Evolutionary conservation across 192 early-diverging fungal genomes (phyloP), one percentile per base, ranked within the genome.

Genomic region (Phycomyces nitens): DNA sequence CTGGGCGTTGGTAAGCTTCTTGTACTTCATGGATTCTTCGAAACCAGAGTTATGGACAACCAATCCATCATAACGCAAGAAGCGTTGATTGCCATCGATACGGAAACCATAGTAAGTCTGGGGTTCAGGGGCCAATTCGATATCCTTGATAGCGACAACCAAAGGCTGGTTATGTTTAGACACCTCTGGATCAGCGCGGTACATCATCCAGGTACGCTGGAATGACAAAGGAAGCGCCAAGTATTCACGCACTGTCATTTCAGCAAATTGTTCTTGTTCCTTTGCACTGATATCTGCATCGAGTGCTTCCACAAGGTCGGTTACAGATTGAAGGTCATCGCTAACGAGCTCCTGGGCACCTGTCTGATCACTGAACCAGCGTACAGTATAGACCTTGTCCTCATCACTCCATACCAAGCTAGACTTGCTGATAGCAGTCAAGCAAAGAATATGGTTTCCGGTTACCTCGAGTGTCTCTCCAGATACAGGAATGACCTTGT

Each of bases 1-100:
- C 76, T 99, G 97, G 10, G 97, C 97, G 57, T 99, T 99, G 57
- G 97, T 99, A 53, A 99, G 77, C 77, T 99, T 96, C 74, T 96
- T 96, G 80, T 93, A 97, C 69, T 91, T 92, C 92, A 94, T 93
- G 26, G 80, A 80, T 58, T 93, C 90, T 60, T 89, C 89, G 56
- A 96, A 91, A 61, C 85, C 86, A 62, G 77, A 47, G 44, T 47
- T 47, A 11, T 47, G 44, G 15, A 74, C 22, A 63, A 53, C 52
- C 52, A 53, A 24, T 2, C 70, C 10, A 68, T 72, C 72, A 22
- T 77, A 71, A 69, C 78, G 71, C 23, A 84, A 65, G 75, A 80
- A 80, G 1, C 81, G 79, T n/a, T 70, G 65, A 58, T 82, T 82
- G 51, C 79, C 79, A 56, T 82, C 77, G 9, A 80, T 64, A 71